A percentile compares a stretch with the other conserved stretches of the same genome.
Conservation (phyloP, 179 eudicot species). For the Amaranthus tricolor region DNA sequence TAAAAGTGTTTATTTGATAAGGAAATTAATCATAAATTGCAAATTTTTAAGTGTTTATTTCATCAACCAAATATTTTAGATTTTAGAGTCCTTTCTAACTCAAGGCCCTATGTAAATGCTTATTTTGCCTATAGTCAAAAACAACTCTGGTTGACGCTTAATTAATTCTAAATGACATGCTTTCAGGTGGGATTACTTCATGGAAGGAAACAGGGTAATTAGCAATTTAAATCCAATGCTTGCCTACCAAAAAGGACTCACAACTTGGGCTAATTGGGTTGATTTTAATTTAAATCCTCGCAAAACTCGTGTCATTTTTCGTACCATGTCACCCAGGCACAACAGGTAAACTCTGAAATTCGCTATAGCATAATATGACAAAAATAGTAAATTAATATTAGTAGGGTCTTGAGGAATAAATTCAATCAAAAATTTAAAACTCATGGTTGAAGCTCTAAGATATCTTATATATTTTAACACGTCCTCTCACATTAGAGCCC, state of each 20-base stretch:
- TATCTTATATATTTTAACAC: no score
- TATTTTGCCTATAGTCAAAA: no score
- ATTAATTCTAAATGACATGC: background rate
- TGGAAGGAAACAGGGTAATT: slow-evolving; percentile 51
- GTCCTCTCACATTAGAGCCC: no score
- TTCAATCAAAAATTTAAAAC: no score
- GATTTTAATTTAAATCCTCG: slow-evolving; percentile 66
- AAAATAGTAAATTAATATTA: no score
- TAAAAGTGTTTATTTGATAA: no score
- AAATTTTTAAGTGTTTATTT: background rate
- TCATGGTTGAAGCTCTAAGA: no score
- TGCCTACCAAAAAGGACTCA: slow-evolving; percentile 70
- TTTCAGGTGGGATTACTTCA: slow-evolving; percentile 69
- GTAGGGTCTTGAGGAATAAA: no score
- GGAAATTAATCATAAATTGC: background rate
- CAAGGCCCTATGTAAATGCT: no score
- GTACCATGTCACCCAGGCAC: slow-evolving; percentile 83
- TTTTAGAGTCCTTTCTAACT: no score
- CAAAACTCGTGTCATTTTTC: slow-evolving; percentile 58
- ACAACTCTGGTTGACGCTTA: background rate
- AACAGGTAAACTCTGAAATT: slow-evolving; percentile 43
- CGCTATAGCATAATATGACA: background rate
- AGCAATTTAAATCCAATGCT: slow-evolving; percentile 54
- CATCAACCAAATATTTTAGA: no score
- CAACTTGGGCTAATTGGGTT: slow-evolving; percentile 87